Percentiles rank a stretch among this genome's conserved stretches.
Evolutionary conservation across 345 rosid species (phyloP).

Genomic region (Syzygium aqueum): DNA sequence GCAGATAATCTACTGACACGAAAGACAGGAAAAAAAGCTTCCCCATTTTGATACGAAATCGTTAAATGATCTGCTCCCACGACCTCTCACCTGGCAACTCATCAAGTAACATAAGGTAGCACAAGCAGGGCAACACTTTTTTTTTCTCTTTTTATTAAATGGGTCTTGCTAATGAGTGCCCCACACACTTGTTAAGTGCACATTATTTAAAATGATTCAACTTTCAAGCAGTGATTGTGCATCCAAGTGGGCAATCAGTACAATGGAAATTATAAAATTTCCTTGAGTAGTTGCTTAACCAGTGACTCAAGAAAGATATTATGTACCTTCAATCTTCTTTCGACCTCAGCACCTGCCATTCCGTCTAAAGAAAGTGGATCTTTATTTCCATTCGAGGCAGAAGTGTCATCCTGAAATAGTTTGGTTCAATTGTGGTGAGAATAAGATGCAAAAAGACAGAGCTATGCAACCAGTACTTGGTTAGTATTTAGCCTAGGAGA

Average conservation of each 20-base stretch:
- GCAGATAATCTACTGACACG: neutral
- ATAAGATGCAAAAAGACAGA: neutral
- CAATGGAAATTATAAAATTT: neutral
- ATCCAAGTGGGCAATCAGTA: neutral
- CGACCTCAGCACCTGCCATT: constrained; percentile 82
- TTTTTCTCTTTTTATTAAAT: neutral
- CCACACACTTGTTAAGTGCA: neutral
- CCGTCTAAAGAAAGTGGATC: constrained; percentile 73
- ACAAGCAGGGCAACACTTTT: neutral
- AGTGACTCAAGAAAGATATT: neutral
- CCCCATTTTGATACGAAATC: neutral
- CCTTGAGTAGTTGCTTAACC: neutral
- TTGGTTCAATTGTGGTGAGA: neutral
- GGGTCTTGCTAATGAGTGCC: neutral
- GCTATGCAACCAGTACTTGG: neutral
- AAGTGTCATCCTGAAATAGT: constrained; percentile 62
- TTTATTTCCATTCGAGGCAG: constrained; percentile 52
- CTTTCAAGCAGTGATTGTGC: neutral
- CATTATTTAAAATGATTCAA: neutral
- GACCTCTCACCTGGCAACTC: neutral
- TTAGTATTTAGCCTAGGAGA: neutral
- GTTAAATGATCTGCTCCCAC: neutral
- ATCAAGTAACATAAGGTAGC: neutral
- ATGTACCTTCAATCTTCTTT: constrained; percentile 73
- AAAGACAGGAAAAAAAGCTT: neutral